Evolutionary conservation across 768 basidiomycete species (phyloP).

Genomic region (Leccinum ochraceum): DNA sequence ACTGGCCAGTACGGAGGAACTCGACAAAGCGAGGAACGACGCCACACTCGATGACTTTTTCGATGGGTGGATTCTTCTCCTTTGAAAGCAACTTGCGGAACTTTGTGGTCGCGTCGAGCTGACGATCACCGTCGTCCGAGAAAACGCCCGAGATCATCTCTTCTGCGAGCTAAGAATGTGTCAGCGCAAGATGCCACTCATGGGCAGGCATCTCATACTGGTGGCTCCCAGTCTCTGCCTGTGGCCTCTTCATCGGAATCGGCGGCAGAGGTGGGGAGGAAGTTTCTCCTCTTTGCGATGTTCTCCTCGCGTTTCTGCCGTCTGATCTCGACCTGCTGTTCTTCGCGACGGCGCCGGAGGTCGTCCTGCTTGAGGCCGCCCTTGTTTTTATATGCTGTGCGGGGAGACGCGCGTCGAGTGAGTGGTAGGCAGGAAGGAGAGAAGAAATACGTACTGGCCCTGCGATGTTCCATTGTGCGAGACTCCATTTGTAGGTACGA

Average conservation of each 20-base stretch:
- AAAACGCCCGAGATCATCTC: constrained; percentile 95
- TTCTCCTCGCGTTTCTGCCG: constrained; percentile 98
- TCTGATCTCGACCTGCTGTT: constrained; percentile 98
- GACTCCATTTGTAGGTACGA: constrained; percentile 45
- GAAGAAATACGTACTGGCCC: constrained; percentile 54
- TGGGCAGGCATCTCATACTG: constrained; percentile 44
- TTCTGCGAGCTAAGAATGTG: constrained; percentile 61
- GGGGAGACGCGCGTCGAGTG: constrained; percentile 41
- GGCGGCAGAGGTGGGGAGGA: constrained; percentile 66
- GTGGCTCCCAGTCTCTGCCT: constrained; percentile 71
- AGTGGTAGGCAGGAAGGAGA: constrained; percentile 6
- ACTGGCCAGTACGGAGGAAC: constrained; percentile 78
- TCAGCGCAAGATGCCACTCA: constrained; percentile 10
- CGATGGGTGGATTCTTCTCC: constrained; percentile 99
- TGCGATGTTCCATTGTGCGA: constrained; percentile 74
- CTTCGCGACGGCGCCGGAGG: constrained; percentile 93
- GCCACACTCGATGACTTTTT: constrained; percentile 95
- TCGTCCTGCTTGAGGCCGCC: constrained; percentile 89
- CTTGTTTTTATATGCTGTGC: constrained; percentile 86
- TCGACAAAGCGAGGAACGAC: constrained; percentile 98
- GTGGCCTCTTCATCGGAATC: constrained; percentile 94
- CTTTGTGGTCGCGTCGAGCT: constrained; percentile 96
- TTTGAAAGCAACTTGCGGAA: constrained; percentile 99
- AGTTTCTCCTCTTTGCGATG: constrained; percentile 96
- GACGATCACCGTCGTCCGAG: constrained; percentile 86